Evolutionary conservation across 306 rosid genomes (phyloP), one percentile per base, ranked within the genome.

Genomic region (Pterocarpus macrocarpus): DNA sequence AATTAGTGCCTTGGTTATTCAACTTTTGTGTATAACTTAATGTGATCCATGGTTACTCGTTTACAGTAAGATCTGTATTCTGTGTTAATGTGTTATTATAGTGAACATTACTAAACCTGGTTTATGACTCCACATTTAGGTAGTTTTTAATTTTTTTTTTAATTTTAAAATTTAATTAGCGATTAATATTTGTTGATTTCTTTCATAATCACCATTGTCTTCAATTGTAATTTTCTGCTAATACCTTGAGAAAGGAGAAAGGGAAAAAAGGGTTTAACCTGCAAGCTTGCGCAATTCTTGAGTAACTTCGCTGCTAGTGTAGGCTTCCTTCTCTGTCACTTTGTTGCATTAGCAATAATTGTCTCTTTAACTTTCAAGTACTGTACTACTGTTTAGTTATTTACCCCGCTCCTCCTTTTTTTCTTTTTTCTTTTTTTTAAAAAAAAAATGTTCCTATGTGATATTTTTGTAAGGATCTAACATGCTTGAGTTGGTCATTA

Each of bases 301-400:
- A 79, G 82, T 84, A 64, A 79, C 81, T 85, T 81, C 36, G 59
- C 78, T 75, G 83, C 75, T 67, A 76, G 70, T 82, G 62, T 59
- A 56, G 61, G 81, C 81, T 80, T 81, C 76, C 78, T 73, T 78
- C 62, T 57, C 38, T 43, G 57, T 61, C 69, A 32, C 79, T 80
- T 80, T 43, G 68, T 73, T 76, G 4, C 81, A 59, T 15, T 80
- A 22, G 62, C 17, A 47, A 41, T 71, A 59, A 34, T 69, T 68
- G 41, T 56, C 45, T 55, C 11, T 80, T 67, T 63, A 50, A 67
- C 45, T 39, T 36, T 15, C 53, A 58, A 71, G 12, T 32, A 56
- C 2, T 65, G 65, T 49, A 71, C 64, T 30, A 52, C 34, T 68
- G 64, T 47, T 75, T 74, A 41, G 43, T 44, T 47, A 38, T 74